Base-by-base conservation (phyloP, 768 basidiomycete genomes). In the Leccinum broughii region DNA sequence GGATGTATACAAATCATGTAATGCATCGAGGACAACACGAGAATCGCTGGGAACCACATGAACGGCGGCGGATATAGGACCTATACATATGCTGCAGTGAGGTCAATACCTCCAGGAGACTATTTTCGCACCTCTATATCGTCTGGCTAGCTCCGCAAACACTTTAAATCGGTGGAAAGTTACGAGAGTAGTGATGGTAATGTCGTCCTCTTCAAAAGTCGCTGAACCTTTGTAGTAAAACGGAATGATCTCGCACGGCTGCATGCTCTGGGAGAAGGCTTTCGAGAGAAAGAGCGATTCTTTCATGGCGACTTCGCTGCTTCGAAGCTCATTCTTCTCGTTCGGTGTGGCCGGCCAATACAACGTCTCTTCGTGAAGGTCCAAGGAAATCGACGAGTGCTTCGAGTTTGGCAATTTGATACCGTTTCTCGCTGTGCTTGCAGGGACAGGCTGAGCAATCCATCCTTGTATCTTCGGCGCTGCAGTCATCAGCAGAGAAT, bases 141-240 rank as follows among this genome's bases (percentile, higher is more conserved):
- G 83, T 69, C 86, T 82, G 6, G 87, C 88, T n/a, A 94, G 78
- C 52, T 85, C 81, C 20, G 80, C 78, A 65, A 94, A 85, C 32
- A 88, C 88, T 50, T 84, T 78, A 72, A 92, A 88, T 17, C 93
- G 81, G 65, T 90, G 88, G 67, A 83, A 85, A 3, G 93, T 94
- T 37, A 94, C 87, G 34, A 93, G 80, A 0, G 93, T 95, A 1
- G 93, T 90, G 57, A 95, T 85, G 2, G 93, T 94, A 55, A 95
- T 85, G 62, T 93, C 92, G 39, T 88, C 81, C 32, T 74, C 66
- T 52, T 85, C 79, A 62, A 87, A 81, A 11, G 68, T 64, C 3
- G 81, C 82, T 11, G 80, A 78, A 3, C 89, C 90, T 55, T 84
- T 83, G 70, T 90, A 92, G 73, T 89, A 93, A 76, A 87, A 95